A percentile compares a stretch with the other conserved stretches of the same genome.
Conservation (phyloP, 176 grass and related monocot genomes). For the bread wheat (Triticum aestivum) region IWGSC_CS_RefSeq_v2.1 NC_057808.1:248601129-248601628, state of each 20-base stretch:
- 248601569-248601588: constrained; percentile 97
- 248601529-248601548: constrained; percentile 93
- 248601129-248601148: constrained; percentile 83
- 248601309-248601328: constrained; percentile 74
- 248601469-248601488: constrained; percentile 71
- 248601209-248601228: constrained; percentile 89
- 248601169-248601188: constrained; percentile 65
- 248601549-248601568: constrained; percentile 89
- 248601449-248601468: constrained; percentile 69
- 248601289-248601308: constrained; percentile 92
- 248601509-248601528: constrained; percentile 94
- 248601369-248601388: constrained; percentile 73
- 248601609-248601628: background rate
- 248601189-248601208: constrained; percentile 79
- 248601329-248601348: constrained; percentile 91
- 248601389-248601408: constrained; percentile 67
- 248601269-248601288: constrained; percentile 92
- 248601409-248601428: constrained; percentile 49
- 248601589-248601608: constrained; percentile 69
- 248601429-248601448: constrained; percentile 68
- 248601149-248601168: constrained; percentile 92
- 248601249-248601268: constrained; percentile 81
- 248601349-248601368: constrained; percentile 58
- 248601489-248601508: constrained; percentile 70
- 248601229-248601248: constrained; percentile 74